Percentiles rank a stretch among this genome's conserved stretches.
phyloP scores from a whole-genome alignment of 1,284 basidiomycete species.

The Macrocystidia cucumis region DNA sequence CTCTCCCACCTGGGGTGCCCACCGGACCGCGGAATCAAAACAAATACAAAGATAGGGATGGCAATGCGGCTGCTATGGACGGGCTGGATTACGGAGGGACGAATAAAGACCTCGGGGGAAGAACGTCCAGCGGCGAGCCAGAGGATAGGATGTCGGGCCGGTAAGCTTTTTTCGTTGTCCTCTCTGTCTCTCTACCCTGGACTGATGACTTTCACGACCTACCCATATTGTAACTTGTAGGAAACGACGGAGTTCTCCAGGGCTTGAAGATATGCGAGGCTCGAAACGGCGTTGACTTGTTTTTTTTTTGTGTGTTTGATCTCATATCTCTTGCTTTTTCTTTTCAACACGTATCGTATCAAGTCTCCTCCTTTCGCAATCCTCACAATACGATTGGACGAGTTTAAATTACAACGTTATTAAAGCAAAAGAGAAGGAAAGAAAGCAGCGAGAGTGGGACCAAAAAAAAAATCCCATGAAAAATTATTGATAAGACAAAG shows the following conservation, averaged over 20 bases:
- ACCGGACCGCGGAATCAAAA: constrained; percentile 81
- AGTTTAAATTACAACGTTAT: too few species aligned
- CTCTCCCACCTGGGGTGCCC: constrained; percentile 74
- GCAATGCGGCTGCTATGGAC: constrained; percentile 71
- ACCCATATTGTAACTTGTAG: constrained; percentile 26
- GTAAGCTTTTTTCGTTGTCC: constrained; percentile 19
- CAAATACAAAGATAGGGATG: constrained; percentile 81
- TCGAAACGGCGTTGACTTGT: constrained; percentile 50
- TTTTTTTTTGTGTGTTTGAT: constrained; percentile 2
- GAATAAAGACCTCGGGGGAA: constrained; percentile 32
- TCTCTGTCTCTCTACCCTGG: neutral
- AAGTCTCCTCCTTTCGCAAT: too few species aligned
- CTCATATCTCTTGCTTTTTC: constrained; percentile 2
- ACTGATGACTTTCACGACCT: too few species aligned
- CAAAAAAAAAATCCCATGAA: too few species aligned
- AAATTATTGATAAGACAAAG: too few species aligned
- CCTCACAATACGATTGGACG: neutral
- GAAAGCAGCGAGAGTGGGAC: neutral
- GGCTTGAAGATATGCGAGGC: constrained; percentile 50
- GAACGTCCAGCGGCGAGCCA: constrained; percentile 49
- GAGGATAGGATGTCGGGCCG: constrained; percentile 48
- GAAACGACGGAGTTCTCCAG: constrained; percentile 53
- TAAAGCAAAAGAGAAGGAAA: constrained; percentile 1
- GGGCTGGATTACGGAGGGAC: constrained; percentile 78
- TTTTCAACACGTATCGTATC: constrained; percentile 9